Evolutionary conservation across 2,329 filamentous ascomycete species (phyloP).

Genomic region (Nemania sp.): DNA sequence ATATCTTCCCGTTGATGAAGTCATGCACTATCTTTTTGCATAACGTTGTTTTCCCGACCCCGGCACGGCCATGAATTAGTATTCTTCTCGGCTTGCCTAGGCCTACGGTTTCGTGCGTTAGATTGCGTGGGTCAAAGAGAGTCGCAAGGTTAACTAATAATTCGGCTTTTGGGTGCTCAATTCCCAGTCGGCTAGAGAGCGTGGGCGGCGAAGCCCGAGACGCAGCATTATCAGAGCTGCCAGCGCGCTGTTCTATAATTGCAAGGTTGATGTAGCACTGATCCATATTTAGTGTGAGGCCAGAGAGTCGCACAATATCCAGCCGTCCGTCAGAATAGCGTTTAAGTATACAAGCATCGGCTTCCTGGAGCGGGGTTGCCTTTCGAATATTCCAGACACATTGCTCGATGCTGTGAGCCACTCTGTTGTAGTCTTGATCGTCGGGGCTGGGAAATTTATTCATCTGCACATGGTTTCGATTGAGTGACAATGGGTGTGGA

Average conservation of each 20-base stretch:
- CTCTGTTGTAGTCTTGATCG: not conserved
- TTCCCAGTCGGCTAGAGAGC: not conserved
- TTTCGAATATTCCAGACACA: not conserved
- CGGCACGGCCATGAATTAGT: constrained; percentile 7
- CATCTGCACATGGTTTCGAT: not conserved
- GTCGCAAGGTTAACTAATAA: not conserved
- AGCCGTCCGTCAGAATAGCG: not conserved
- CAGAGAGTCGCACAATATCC: constrained; percentile 10
- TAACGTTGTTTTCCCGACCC: constrained; percentile 3
- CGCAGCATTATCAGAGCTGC: not conserved
- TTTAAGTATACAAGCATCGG: not conserved
- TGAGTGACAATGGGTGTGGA: not conserved
- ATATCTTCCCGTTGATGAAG: not conserved
- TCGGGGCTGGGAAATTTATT: not conserved
- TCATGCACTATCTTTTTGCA: constrained; percentile 14
- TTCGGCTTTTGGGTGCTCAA: not conserved
- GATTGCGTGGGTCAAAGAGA: not conserved
- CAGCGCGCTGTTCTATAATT: not conserved
- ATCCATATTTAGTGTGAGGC: not conserved
- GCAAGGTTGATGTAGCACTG: constrained; percentile 17
- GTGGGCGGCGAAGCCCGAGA: not conserved
- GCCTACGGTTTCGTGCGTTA: not conserved
- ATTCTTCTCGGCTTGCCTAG: constrained; percentile 2
- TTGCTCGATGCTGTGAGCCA: not conserved
- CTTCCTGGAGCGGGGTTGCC: not conserved